Evolutionary conservation across 1,284 basidiomycete genomes (phyloP).

Genomic region (Trichosporon sp.): DNA sequence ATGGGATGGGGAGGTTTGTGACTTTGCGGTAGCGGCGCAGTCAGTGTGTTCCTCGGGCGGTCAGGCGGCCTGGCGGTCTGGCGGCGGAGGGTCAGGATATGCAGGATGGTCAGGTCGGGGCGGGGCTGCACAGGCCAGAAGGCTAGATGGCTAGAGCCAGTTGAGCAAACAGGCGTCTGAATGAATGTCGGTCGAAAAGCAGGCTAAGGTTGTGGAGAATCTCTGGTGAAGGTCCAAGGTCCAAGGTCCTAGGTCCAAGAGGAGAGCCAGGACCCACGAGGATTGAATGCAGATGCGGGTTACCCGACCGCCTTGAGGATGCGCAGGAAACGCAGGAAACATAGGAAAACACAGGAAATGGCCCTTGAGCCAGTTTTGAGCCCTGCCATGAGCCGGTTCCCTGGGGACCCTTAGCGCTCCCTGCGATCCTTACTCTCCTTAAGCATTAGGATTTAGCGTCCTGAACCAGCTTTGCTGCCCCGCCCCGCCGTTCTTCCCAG

Average conservation of each 20-base stretch:
- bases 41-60: conserved; percentile 9
- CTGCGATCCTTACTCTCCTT: conserved; percentile 3
- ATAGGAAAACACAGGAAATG: conserved; percentile 12
- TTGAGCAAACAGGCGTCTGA: conserved; percentile 11
- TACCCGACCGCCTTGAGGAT: conserved; percentile 16
- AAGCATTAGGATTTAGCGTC: conserved; percentile 14
- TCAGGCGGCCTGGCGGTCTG: conserved; percentile 1
- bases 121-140: conserved; percentile 4
- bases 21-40: conserved; percentile 10
- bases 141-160: conserved; percentile 11
- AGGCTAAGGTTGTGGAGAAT: conserved; percentile 13
- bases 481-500: not conserved
- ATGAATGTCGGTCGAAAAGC: conserved; percentile 14
- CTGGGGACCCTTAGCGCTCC: not conserved
- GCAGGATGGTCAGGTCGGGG: not conserved
- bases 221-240: conserved; percentile 1
- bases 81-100: not conserved
- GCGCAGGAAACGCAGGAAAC: conserved; percentile 10
- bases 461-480: not conserved
- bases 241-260: conserved; percentile 5
- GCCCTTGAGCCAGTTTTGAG: conserved; percentile 9
- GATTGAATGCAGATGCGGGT: conserved; percentile 19
- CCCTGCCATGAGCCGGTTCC: conserved; percentile 9
- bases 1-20: conserved; percentile 10
- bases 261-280: conserved; percentile 14